phyloP scores from a whole-genome alignment of 2,329 filamentous ascomycete species.

The Pestalotiopsis fici region DNA sequence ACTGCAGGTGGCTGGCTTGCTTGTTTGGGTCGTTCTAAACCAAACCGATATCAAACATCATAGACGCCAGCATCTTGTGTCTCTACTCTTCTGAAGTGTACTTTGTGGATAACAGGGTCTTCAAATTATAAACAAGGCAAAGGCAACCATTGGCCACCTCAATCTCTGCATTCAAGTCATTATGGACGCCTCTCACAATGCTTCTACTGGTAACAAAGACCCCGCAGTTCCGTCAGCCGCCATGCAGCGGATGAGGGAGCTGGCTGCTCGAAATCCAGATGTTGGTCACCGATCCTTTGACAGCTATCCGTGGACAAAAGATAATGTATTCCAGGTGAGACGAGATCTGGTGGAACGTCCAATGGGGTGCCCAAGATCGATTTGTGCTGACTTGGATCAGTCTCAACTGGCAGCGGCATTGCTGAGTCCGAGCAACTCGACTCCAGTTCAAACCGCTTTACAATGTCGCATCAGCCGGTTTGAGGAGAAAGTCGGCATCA shows the following conservation, averaged over 20 bases:
- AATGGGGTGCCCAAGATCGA: background rate
- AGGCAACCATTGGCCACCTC: background rate
- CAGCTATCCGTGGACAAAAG: slow-evolving; percentile 14
- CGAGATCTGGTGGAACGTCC: background rate
- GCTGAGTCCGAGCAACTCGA: background rate
- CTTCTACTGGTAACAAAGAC: background rate
- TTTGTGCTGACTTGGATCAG: background rate
- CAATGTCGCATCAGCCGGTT: slow-evolving; percentile 11
- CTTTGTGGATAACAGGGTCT: too few relatives aligned
- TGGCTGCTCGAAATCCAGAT: slow-evolving; percentile 24
- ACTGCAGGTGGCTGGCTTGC: background rate
- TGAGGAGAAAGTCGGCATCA: slow-evolving; percentile 11
- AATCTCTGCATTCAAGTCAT: background rate
- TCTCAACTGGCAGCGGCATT: slow-evolving; percentile 10
- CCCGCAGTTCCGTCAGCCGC: background rate
- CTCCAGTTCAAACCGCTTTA: slow-evolving; percentile 6
- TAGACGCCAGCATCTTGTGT: too few relatives aligned
- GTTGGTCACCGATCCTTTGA: slow-evolving; percentile 10
- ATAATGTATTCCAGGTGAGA: slow-evolving; percentile 12
- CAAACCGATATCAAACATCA: too few relatives aligned
- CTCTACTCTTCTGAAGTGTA: too few relatives aligned
- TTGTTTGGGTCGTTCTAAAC: too few relatives aligned
- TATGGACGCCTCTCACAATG: slow-evolving; percentile 2
- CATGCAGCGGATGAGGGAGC: slow-evolving; percentile 23
- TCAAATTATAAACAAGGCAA: background rate